These are phyloP conservation scores for Obba rivulosa DNA, from an alignment of 768 basidiomycete species.

Conservation along the genomic window DNA sequence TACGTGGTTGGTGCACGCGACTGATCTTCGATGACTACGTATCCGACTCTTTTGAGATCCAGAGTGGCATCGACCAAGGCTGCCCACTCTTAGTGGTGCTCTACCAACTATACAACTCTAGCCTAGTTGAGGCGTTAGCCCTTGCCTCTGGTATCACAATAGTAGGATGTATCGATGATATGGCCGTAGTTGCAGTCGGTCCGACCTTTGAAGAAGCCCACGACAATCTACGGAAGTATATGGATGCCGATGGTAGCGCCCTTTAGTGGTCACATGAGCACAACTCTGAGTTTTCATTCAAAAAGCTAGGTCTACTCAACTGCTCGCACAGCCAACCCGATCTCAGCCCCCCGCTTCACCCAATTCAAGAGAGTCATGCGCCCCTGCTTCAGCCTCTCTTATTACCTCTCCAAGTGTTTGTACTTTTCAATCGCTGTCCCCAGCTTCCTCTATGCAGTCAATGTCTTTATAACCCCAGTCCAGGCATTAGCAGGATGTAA, in stretches of 20 bases:
- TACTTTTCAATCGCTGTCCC: constrained; percentile 24
- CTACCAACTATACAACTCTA: constrained; percentile 29
- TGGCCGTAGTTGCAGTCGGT: constrained; percentile 4
- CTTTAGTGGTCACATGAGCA: constrained; percentile 24
- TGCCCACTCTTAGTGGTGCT: constrained; percentile 26
- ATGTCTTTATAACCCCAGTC: constrained; percentile 3
- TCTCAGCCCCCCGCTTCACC: constrained; percentile 1
- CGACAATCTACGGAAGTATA: constrained; percentile 3
- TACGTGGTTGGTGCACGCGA: constrained; percentile 13
- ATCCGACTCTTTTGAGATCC: constrained; percentile 12
- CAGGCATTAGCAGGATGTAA: neutral
- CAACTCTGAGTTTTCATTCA: too few species aligned
- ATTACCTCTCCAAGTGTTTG: constrained; percentile 13
- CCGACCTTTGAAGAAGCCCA: constrained; percentile 4
- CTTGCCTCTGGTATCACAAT: too few species aligned
- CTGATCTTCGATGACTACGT: constrained; percentile 23
- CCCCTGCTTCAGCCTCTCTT: constrained; percentile 14
- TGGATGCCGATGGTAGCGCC: constrained; percentile 13
- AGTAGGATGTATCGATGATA: too few species aligned
- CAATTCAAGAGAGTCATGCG: constrained; percentile 19
- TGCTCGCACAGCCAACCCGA: neutral
- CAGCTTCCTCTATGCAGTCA: constrained; percentile 26
- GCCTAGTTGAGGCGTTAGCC: constrained; percentile 10
- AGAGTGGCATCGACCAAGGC: constrained; percentile 29
- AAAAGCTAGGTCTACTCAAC: too few species aligned